phyloP scores from a whole-genome alignment of 2,329 filamentous ascomycete genomes.

The Onygenales sp. region DNA sequence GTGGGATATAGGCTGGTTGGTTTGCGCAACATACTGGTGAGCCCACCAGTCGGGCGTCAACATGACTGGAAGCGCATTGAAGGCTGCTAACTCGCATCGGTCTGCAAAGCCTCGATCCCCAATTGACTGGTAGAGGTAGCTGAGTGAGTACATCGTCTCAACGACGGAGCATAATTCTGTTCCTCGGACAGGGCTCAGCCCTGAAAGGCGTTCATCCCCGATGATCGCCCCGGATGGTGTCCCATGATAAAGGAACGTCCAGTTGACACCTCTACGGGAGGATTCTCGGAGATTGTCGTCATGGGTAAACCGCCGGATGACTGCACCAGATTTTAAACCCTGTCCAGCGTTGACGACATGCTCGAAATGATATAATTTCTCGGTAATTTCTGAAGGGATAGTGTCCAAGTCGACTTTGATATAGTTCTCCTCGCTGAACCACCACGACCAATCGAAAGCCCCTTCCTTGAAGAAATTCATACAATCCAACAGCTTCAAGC shows the following conservation, averaged over 20 bases:
- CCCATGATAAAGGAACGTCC: conserved; percentile 41
- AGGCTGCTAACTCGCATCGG: conserved; percentile 42
- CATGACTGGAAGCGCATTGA: conserved; percentile 46
- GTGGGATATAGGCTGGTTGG: conserved; percentile 44
- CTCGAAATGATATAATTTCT: conserved; percentile 28
- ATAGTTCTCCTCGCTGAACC: conserved; percentile 29
- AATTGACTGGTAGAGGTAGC: conserved; percentile 42
- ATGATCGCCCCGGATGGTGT: conserved; percentile 40
- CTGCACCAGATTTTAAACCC: conserved; percentile 38
- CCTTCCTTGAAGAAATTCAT: conserved; percentile 34
- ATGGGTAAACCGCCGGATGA: conserved; percentile 36
- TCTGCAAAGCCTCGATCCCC: conserved; percentile 43
- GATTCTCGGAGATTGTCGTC: conserved; percentile 34
- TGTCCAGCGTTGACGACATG: conserved; percentile 42
- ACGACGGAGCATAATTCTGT: conserved; percentile 44
- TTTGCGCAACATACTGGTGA: conserved; percentile 46
- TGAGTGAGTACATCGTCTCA: conserved; percentile 43
- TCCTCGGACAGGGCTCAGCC: conserved; percentile 34
- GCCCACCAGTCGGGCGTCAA: conserved; percentile 47
- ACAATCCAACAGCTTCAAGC: conserved; percentile 29
- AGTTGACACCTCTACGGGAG: conserved; percentile 36
- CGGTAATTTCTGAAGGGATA: conserved; percentile 20
- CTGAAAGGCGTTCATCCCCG: conserved; percentile 41
- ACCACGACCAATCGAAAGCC: conserved; percentile 32
- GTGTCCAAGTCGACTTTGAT: conserved; percentile 28